A percentile compares a stretch with the other conserved stretches of the same genome.
phyloP scores from a whole-genome alignment of 768 basidiomycete species.

The Royoungia palumana region DNA sequence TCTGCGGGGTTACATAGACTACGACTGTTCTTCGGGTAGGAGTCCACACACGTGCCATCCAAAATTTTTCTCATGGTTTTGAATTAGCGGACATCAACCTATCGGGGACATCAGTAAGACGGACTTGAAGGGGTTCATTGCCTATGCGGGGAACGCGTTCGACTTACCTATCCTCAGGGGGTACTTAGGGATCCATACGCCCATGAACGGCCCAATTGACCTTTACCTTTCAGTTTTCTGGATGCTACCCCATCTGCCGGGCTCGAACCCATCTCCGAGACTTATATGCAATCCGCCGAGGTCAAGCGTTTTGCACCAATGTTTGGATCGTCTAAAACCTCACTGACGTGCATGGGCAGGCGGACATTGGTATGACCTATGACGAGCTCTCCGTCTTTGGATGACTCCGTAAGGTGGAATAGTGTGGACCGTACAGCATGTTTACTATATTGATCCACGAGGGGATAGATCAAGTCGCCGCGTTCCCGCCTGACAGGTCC shows the following conservation, averaged over 20 bases:
- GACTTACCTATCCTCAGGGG: constrained; percentile 78
- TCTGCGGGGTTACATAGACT: constrained; percentile 94
- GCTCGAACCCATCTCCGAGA: constrained; percentile 90
- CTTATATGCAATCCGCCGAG: constrained; percentile 95
- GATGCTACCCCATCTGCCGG: constrained; percentile 93
- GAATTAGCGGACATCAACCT: constrained; percentile 91
- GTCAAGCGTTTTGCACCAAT: no score
- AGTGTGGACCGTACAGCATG: constrained; percentile 96
- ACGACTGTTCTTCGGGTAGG: constrained; percentile 89
- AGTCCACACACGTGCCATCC: background rate
- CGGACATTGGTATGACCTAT: constrained; percentile 99
- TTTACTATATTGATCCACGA: constrained; percentile 93
- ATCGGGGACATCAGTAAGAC: constrained; percentile 98
- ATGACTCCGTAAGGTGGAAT: constrained; percentile 90
- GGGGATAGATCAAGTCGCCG: no score
- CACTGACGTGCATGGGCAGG: constrained; percentile 41
- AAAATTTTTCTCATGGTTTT: constrained; percentile 1
- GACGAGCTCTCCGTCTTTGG: constrained; percentile 94
- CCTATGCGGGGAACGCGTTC: constrained; percentile 73
- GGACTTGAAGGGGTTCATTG: constrained; percentile 94
- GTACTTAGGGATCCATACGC: constrained; percentile 40
- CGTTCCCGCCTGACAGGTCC: no score
- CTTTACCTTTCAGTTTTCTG: constrained; percentile 61
- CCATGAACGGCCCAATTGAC: background rate
- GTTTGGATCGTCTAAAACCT: background rate